These are phyloP conservation scores for Irpex sp. DNA, from an alignment of 1,284 basidiomycete species.

Conservation along the genomic window DNA sequence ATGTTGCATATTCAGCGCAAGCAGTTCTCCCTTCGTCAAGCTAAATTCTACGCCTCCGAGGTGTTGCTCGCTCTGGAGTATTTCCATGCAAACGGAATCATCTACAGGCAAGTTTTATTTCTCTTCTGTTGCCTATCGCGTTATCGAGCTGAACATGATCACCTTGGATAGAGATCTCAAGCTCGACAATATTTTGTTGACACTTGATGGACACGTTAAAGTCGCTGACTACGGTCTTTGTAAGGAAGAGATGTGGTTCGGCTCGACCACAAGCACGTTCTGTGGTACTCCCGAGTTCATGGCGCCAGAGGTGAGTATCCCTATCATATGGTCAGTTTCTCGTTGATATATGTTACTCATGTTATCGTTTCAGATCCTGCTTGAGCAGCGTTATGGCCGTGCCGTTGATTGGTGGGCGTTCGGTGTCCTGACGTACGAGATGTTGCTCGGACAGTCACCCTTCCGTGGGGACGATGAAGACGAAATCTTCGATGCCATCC, in stretches of 20 bases:
- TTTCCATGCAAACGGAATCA: conserved; percentile 97
- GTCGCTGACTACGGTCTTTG: conserved; percentile 99
- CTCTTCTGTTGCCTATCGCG: not conserved
- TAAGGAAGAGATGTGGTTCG: conserved; percentile 99
- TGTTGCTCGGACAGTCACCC: conserved; percentile 97
- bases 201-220: conserved; percentile 97
- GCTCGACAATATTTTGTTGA: conserved; percentile 97
- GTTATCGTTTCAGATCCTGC: conserved; percentile 67
- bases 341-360: not conserved
- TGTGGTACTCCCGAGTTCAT: conserved; percentile 99
- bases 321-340: not conserved
- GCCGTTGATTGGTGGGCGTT: conserved; percentile 99
- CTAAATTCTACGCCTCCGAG: conserved; percentile 99
- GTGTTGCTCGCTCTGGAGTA: conserved; percentile 96
- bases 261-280: conserved; percentile 97
- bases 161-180: conserved; percentile 78
- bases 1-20: conserved; percentile 84
- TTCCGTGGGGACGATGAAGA: conserved; percentile 99
- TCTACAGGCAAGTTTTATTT: conserved; percentile 65
- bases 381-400: conserved; percentile 97
- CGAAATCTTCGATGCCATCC: conserved; percentile 98
- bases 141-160: not conserved
- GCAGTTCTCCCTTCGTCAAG: conserved; percentile 78
- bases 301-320: conserved; percentile 85
- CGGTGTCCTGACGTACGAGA: conserved; percentile 98